A percentile compares a stretch with the other conserved stretches of the same genome.
phyloP scores from a whole-genome alignment of 2,329 filamentous ascomycete species.

The Leptographium galeiforme region DNA sequence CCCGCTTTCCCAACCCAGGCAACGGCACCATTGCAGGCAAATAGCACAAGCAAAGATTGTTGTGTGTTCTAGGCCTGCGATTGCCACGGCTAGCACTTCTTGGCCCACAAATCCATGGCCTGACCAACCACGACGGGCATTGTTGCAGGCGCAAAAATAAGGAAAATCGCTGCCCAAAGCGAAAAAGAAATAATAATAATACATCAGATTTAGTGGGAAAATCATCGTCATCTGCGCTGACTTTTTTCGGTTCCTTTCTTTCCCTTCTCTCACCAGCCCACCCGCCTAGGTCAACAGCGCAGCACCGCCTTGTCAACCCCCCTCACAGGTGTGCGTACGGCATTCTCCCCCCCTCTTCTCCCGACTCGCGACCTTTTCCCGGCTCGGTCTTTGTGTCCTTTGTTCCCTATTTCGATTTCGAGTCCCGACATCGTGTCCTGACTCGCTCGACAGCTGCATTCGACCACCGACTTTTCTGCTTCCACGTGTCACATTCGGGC shows the following conservation, averaged over 20 bases:
- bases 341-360: slow-evolving; percentile 9
- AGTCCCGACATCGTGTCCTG: background rate
- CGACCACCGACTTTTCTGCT: background rate
- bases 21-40: no score
- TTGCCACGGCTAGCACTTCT: background rate
- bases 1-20: no score
- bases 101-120: background rate
- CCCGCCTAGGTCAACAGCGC: slow-evolving; percentile 19
- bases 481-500: background rate
- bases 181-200: slow-evolving; percentile 9
- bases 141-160: background rate
- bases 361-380: background rate
- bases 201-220: background rate
- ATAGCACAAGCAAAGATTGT: background rate
- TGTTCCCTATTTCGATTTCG: background rate
- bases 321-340: slow-evolving; percentile 24
- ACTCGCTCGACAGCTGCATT: background rate
- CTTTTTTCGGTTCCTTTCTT: slow-evolving; percentile 5
- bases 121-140: background rate
- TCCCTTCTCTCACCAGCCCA: slow-evolving; percentile 10
- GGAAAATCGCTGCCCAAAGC: slow-evolving; percentile 6
- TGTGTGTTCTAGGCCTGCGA: background rate
- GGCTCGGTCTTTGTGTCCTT: background rate
- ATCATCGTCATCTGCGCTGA: slow-evolving; percentile 12
- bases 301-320: slow-evolving; percentile 28